These are phyloP conservation scores for Trametes polyzona DNA, from an alignment of 1,284 basidiomycete species.

Conservation along the genomic window DNA sequence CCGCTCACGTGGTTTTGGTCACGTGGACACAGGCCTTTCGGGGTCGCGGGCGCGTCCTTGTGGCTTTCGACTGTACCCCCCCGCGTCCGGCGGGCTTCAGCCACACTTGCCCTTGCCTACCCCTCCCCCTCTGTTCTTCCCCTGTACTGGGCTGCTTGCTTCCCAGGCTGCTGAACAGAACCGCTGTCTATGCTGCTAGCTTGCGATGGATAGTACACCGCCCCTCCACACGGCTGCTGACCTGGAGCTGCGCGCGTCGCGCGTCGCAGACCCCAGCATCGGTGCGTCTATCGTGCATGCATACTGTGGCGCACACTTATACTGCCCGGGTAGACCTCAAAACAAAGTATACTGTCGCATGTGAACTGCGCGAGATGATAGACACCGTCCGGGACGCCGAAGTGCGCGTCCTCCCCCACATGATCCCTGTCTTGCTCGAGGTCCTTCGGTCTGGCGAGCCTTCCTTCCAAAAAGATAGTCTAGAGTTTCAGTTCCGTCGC, in stretches of 20 bases:
- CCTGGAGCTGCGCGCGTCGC: conserved; percentile 68
- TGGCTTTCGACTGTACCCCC: conserved; percentile 18
- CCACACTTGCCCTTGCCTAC: conserved; percentile 8
- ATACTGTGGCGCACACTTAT: conserved; percentile 2
- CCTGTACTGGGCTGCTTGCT: not conserved
- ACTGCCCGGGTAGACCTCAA: conserved; percentile 57
- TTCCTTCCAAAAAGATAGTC: conserved; percentile 76
- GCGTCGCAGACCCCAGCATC: conserved; percentile 73
- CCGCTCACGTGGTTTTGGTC: too few species aligned
- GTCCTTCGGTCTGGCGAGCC: conserved; percentile 80
- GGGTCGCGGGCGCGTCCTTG: conserved; percentile 19
- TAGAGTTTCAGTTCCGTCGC: conserved; percentile 88
- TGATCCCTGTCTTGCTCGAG: conserved; percentile 82
- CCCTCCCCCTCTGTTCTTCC: not conserved
- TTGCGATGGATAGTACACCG: conserved; percentile 47
- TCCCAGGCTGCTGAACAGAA: not conserved
- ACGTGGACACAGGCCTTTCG: conserved; percentile 8
- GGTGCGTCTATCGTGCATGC: conserved; percentile 44
- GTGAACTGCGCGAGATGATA: conserved; percentile 86
- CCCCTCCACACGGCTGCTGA: conserved; percentile 57
- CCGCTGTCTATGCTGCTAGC: conserved; percentile 11
- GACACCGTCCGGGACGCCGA: conserved; percentile 85
- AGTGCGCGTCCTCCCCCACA: conserved; percentile 67
- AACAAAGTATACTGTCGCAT: conserved; percentile 70
- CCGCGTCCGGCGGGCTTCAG: conserved; percentile 22